Evolutionary conservation across 352 stramenopile species (phyloP).

Genomic region (Blastocystis sp.): DNA sequence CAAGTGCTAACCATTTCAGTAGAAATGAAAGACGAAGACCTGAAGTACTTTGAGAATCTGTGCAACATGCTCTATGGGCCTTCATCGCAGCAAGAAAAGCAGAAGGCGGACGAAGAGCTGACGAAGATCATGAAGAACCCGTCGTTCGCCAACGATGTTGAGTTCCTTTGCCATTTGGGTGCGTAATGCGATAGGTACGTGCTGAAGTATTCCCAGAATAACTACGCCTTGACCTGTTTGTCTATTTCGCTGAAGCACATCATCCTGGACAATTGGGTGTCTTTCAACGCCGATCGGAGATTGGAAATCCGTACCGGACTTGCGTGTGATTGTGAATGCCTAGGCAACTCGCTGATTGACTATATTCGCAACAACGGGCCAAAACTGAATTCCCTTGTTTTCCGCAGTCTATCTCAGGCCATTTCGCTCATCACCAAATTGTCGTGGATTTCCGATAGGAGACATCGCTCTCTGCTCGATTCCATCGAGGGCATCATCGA

Average conservation of each 20-base stretch:
- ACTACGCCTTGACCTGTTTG: constrained; percentile 35
- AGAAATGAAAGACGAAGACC: constrained; percentile 55
- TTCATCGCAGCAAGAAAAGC: constrained; percentile 9
- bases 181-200: constrained; percentile 34
- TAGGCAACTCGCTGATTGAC: constrained; percentile 49
- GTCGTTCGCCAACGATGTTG: constrained; percentile 63
- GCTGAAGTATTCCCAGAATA: constrained; percentile 49
- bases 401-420: constrained; percentile 25
- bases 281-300: constrained; percentile 21
- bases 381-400: constrained; percentile 2
- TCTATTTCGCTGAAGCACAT: constrained; percentile 59
- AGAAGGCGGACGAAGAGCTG: constrained; percentile 22
- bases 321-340: neutral
- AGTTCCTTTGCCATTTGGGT: neutral
- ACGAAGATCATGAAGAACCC: constrained; percentile 29
- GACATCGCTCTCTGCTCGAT: constrained; percentile 44
- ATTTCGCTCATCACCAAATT: constrained; percentile 62
- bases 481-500: constrained; percentile 39
- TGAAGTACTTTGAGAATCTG: constrained; percentile 63
- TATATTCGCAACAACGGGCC: constrained; percentile 30
- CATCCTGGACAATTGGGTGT: constrained; percentile 51
- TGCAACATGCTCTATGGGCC: constrained; percentile 48
- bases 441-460: constrained; percentile 43
- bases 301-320: constrained; percentile 34
- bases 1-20: neutral